A percentile compares a stretch with the other conserved stretches of the same genome.
Conservation (phyloP, 2,329 filamentous ascomycete genomes). For the Cercospora beticola region DNA sequence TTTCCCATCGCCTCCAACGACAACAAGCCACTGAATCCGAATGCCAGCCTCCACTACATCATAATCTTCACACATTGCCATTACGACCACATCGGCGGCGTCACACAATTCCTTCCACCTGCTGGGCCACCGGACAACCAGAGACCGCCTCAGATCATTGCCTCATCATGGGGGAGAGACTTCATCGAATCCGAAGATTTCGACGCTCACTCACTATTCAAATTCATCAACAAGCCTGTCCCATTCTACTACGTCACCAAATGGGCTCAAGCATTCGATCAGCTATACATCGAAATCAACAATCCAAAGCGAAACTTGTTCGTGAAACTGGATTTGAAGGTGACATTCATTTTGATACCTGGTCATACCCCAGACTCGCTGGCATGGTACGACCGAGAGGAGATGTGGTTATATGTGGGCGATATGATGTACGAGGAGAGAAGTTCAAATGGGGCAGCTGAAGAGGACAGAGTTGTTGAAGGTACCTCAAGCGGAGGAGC, state of each 20-base stretch:
- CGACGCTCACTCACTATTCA: slow-evolving; percentile 44
- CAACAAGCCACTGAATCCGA: slow-evolving; percentile 41
- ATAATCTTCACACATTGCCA: slow-evolving; percentile 52
- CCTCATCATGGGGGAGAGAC: slow-evolving; percentile 39
- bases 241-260: slow-evolving; percentile 45
- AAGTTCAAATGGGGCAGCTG: slow-evolving; percentile 2
- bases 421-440: slow-evolving; percentile 48
- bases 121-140: slow-evolving; percentile 7
- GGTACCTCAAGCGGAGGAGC: not conserved
- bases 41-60: slow-evolving; percentile 37
- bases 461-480: not conserved
- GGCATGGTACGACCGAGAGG: slow-evolving; percentile 47
- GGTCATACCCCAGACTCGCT: slow-evolving; percentile 51
- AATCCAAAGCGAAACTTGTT: not conserved
- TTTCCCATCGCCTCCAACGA: slow-evolving; percentile 40
- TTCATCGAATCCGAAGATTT: slow-evolving; percentile 44
- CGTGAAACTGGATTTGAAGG: slow-evolving; percentile 32
- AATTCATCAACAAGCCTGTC: slow-evolving; percentile 38
- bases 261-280: slow-evolving; percentile 44
- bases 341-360: slow-evolving; percentile 49
- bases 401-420: slow-evolving; percentile 48
- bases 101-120: slow-evolving; percentile 38
- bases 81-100: slow-evolving; percentile 44
- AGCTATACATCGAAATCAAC: slow-evolving; percentile 30
- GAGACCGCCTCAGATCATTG: slow-evolving; percentile 36